phyloP scores from a whole-genome alignment of 2,329 filamentous ascomycete genomes.

The Boeremia exigua region DNA sequence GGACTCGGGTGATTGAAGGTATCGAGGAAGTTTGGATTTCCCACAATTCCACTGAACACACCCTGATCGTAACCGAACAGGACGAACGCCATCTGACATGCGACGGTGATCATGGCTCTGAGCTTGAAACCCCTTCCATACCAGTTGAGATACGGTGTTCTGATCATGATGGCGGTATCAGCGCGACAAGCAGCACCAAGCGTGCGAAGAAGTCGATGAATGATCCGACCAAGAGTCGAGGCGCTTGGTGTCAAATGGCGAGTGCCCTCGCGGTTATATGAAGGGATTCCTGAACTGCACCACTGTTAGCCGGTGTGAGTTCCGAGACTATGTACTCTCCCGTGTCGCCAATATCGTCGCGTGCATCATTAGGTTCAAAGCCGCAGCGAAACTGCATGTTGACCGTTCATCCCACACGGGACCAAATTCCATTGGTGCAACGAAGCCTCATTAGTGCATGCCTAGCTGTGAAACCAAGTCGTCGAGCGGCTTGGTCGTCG shows the following conservation, averaged over 20 bases:
- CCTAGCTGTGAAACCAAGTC: neutral
- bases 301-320: neutral
- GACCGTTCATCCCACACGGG: neutral
- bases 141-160: slow-evolving; percentile 33
- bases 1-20: slow-evolving; percentile 49
- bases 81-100: slow-evolving; percentile 40
- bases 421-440: slow-evolving; percentile 4
- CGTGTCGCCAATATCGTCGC: slow-evolving; percentile 2
- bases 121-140: slow-evolving; percentile 38
- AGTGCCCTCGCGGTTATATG: slow-evolving; percentile 9
- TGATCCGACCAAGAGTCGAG: neutral
- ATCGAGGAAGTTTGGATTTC: slow-evolving; percentile 49
- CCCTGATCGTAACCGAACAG: slow-evolving; percentile 48
- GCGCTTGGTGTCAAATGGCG: neutral
- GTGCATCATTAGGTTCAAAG: neutral
- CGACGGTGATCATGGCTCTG: slow-evolving; percentile 35
- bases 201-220: neutral
- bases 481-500: neutral
- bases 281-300: neutral
- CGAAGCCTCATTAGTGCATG: slow-evolving; percentile 1
- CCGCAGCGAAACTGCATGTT: neutral
- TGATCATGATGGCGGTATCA: slow-evolving; percentile 22
- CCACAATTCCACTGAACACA: slow-evolving; percentile 50
- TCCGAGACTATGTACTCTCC: slow-evolving; percentile 3
- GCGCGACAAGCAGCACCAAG: neutral